Evolutionary conservation across 257 asterid genomes (phyloP).

Genomic region (Prunella vulgaris): DNA sequence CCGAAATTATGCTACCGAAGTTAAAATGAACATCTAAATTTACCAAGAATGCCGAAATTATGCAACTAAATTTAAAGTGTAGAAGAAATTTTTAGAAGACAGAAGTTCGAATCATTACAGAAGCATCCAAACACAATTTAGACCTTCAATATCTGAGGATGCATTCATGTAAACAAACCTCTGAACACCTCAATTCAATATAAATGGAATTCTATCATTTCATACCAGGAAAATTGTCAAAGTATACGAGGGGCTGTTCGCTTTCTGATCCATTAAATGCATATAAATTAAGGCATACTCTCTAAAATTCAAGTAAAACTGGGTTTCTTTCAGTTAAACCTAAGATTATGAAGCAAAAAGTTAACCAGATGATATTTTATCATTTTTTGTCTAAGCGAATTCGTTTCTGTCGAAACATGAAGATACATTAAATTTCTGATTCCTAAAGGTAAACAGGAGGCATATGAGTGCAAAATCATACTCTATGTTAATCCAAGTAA

Average conservation of each 20-base stretch:
- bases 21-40: background rate
- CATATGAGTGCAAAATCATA: background rate
- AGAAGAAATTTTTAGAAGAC: background rate
- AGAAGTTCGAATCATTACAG: background rate
- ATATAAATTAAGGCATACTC: background rate
- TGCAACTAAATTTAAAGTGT: background rate
- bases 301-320: background rate
- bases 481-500: background rate
- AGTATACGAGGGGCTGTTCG: background rate
- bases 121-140: background rate
- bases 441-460: background rate
- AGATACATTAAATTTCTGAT: background rate
- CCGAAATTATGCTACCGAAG: too few relatives aligned
- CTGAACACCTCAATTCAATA: background rate
- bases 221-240: background rate
- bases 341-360: background rate
- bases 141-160: background rate
- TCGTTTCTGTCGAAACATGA: background rate
- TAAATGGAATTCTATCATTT: background rate
- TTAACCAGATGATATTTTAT: background rate
- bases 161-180: background rate
- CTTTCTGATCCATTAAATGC: background rate
- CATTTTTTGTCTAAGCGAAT: background rate
- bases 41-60: background rate
- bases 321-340: background rate